Percentiles rank a stretch among this genome's conserved stretches.
Evolutionary conservation across 164 flowering plant species (phyloP).

Genomic region (Buxus sempervirens): DNA sequence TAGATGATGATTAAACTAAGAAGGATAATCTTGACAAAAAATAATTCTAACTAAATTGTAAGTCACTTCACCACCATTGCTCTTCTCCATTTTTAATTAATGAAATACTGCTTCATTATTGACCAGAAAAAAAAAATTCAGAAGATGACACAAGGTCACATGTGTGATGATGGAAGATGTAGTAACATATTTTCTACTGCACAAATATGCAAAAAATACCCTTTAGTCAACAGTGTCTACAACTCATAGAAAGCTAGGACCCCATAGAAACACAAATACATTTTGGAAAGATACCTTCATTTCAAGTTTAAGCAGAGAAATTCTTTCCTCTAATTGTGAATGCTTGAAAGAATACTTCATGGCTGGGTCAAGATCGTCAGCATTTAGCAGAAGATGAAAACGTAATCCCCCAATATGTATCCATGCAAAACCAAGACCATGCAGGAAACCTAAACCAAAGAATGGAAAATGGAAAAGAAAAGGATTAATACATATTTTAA

Average conservation of each 20-base stretch:
- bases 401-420: conserved; percentile 67
- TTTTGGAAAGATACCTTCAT: conserved; percentile 43
- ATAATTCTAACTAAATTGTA: too few relatives aligned
- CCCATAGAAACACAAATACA: not conserved
- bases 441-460: conserved; percentile 31
- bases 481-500: not conserved
- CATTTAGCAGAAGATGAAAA: conserved; percentile 57
- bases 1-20: too few relatives aligned
- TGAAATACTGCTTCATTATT: too few relatives aligned
- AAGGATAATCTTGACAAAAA: too few relatives aligned
- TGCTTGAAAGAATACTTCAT: conserved; percentile 58
- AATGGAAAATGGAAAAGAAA: not conserved
- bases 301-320: conserved; percentile 60
- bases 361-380: conserved; percentile 69
- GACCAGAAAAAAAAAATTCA: too few relatives aligned
- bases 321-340: conserved; percentile 50
- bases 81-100: too few relatives aligned
- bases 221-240: too few relatives aligned
- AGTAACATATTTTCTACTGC: not conserved
- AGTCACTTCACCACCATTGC: too few relatives aligned
- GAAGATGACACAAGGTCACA: too few relatives aligned
- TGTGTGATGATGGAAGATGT: too few relatives aligned
- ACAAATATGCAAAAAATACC: not conserved
- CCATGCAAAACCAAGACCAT: conserved; percentile 60
- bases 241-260: too few relatives aligned